phyloP scores from a whole-genome alignment of 306 rosid species.

The Delonix regia region DNA sequence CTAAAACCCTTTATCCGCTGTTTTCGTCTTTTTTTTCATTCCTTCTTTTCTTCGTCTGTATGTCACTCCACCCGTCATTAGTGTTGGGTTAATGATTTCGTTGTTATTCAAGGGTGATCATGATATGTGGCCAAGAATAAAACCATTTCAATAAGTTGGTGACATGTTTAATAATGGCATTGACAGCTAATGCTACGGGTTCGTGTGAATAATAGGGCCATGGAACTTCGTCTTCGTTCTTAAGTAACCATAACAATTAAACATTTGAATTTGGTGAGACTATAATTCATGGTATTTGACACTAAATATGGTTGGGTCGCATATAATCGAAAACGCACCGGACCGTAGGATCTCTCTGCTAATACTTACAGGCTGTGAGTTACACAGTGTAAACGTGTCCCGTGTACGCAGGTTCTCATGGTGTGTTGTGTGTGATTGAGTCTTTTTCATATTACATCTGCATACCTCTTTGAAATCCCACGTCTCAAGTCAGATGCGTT shows the following conservation, averaged over 20 bases:
- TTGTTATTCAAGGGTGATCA: background rate
- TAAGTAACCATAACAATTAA: background rate
- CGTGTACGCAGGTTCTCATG: too few species aligned
- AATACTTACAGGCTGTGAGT: too few species aligned
- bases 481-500: background rate
- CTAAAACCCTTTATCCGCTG: background rate
- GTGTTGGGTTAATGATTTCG: background rate
- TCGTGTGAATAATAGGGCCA: background rate
- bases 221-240: background rate
- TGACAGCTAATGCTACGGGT: background rate
- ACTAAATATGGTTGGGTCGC: too few species aligned
- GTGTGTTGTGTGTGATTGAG: too few species aligned
- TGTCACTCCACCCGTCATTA: background rate
- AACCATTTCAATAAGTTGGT: background rate
- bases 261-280: background rate
- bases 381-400: too few species aligned
- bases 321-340: too few species aligned
- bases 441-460: too few species aligned
- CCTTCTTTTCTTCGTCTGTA: background rate
- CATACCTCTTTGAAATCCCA: too few species aligned
- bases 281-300: too few species aligned
- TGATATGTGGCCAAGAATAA: background rate
- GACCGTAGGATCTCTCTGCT: too few species aligned
- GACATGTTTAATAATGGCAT: background rate
- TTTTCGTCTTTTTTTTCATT: background rate